Evolutionary conservation across 495 filamentous ascomycete species (phyloP).

Genomic region (Tuber microsphaerosporum): DNA sequence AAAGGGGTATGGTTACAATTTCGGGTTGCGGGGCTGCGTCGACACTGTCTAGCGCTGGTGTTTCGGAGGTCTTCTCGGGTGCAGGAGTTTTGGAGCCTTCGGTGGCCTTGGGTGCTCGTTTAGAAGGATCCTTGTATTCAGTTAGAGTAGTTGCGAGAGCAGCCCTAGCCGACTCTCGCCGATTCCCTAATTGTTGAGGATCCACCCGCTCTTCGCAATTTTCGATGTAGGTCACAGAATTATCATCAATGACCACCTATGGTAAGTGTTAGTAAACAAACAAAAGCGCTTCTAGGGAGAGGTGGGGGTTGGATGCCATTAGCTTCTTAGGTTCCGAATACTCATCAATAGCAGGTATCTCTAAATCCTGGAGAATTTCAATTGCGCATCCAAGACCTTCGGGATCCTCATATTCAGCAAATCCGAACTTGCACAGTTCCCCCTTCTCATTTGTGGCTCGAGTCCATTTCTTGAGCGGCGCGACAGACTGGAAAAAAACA

Average conservation of each 20-base stretch:
- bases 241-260: constrained; percentile 73
- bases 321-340: constrained; percentile 30
- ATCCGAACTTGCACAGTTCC: constrained; percentile 83
- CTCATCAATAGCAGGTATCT: constrained; percentile 59
- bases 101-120: constrained; percentile 48
- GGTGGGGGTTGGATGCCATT: constrained; percentile 17
- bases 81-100: neutral
- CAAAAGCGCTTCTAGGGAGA: too few species aligned
- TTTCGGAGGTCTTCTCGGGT: constrained; percentile 48
- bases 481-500: constrained; percentile 50
- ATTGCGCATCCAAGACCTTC: constrained; percentile 81
- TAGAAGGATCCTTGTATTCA: constrained; percentile 64
- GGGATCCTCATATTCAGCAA: constrained; percentile 92
- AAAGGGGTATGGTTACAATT: constrained; percentile 83
- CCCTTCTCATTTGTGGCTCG: constrained; percentile 71
- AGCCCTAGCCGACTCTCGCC: constrained; percentile 58
- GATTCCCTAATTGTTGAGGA: constrained; percentile 61
- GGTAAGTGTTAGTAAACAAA: constrained; percentile 46
- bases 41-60: constrained; percentile 45
- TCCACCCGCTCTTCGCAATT: constrained; percentile 61
- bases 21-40: constrained; percentile 49
- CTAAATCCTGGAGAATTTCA: constrained; percentile 75
- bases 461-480: constrained; percentile 76
- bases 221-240: constrained; percentile 70
- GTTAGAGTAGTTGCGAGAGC: constrained; percentile 59